These are phyloP conservation scores for Monilinia fructicola DNA, from an alignment of 2,329 filamentous ascomycete genomes.

Conservation along the genomic window DNA sequence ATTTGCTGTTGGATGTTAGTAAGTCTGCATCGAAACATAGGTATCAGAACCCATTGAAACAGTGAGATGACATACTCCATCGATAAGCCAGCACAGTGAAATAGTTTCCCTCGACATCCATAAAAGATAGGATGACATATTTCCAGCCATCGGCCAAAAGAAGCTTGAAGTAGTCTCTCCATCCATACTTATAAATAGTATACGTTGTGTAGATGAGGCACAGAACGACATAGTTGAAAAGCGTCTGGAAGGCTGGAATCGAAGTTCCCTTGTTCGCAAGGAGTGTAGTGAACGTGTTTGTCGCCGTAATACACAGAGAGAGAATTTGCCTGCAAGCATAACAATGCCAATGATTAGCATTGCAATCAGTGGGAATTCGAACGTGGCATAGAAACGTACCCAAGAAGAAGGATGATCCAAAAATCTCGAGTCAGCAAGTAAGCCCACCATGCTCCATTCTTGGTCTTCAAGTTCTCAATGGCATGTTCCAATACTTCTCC, in stretches of 20 bases:
- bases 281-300: constrained; percentile 84
- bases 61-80: constrained; percentile 37
- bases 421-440: constrained; percentile 86
- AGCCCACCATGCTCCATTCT: constrained; percentile 60
- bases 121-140: constrained; percentile 87
- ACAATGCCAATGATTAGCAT: constrained; percentile 1
- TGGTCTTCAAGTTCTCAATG: constrained; percentile 55
- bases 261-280: constrained; percentile 66
- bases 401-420: constrained; percentile 77
- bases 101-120: constrained; percentile 97
- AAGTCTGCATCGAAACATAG: background rate
- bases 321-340: constrained; percentile 63
- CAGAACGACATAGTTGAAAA: constrained; percentile 91
- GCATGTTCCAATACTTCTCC: constrained; percentile 42
- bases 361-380: background rate
- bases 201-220: constrained; percentile 77
- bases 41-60: background rate
- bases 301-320: constrained; percentile 85
- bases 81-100: constrained; percentile 94
- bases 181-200: constrained; percentile 77
- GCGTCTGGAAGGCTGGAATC: constrained; percentile 91
- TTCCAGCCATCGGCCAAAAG: constrained; percentile 79
- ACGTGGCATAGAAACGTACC: constrained; percentile 48
- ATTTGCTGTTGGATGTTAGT: constrained; percentile 57
- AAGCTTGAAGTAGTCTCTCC: constrained; percentile 65